Evolutionary conservation across 306 rosid genomes (phyloP).

Genomic region (Medicago ruthenica): DNA sequence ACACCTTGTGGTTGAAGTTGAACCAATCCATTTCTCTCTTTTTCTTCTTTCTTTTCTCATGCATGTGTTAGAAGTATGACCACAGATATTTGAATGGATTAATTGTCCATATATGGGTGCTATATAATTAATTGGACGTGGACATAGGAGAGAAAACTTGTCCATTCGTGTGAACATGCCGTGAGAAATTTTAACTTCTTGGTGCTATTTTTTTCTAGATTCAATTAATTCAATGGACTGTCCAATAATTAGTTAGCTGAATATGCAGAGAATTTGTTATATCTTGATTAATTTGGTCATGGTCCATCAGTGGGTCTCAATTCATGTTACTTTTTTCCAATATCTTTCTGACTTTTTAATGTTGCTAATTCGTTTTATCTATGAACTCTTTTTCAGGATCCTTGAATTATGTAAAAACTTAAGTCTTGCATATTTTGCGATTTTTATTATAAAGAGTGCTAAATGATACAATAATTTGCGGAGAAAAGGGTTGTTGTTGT

Average conservation of each 20-base stretch:
- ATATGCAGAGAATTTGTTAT: neutral
- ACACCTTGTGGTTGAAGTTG: constrained; percentile 41
- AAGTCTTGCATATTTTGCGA: too few species aligned
- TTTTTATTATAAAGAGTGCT: too few species aligned
- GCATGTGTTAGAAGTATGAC: constrained; percentile 41
- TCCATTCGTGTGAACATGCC: constrained; percentile 37
- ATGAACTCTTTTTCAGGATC: too few species aligned
- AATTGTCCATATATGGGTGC: constrained; percentile 39
- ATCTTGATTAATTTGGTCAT: constrained; percentile 32
- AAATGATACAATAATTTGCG: too few species aligned
- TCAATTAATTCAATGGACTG: constrained; percentile 42
- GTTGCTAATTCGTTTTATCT: too few species aligned
- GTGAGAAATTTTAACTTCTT: neutral
- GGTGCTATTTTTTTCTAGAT: neutral
- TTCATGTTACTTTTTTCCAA: constrained; percentile 27
- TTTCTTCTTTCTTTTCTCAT: constrained; percentile 2
- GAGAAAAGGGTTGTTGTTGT: too few species aligned
- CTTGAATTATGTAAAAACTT: too few species aligned
- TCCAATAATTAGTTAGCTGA: constrained; percentile 12
- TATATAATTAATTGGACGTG: constrained; percentile 38
- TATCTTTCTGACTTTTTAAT: neutral
- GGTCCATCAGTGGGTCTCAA: constrained; percentile 22
- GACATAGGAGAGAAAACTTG: constrained; percentile 4
- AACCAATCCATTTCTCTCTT: constrained; percentile 8
- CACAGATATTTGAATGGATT: constrained; percentile 38